Base-by-base conservation (phyloP, 495 filamentous ascomycete genomes). In the Barbatosphaeria neglecta region DNA sequence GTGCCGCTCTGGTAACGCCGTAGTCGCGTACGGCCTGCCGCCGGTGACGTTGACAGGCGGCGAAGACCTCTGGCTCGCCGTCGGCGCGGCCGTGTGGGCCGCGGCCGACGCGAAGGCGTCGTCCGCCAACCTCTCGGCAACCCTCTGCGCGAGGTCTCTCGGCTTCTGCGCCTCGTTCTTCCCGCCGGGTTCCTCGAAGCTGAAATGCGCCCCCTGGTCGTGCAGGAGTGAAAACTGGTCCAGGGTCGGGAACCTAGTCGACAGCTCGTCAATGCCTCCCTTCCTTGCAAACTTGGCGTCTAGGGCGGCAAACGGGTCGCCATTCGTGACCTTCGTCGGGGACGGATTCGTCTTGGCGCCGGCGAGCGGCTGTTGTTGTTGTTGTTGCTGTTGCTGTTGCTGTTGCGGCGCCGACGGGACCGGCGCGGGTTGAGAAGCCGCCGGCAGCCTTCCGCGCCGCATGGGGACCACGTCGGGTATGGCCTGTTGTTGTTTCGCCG, bases 401-500 rank as follows among this genome's bases (percentile, higher is more conserved):
- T 5, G 13, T 3, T 11, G 58, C n/a, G 64, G 59, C 16, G 70
- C 58, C 33, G 50, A 52, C 43, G 56, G 57, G 5, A 51, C 53
- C n/a, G 65, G 57, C 8, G 50, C 55, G 17, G 66, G 54, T 22
- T 65, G 69, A 25, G 57, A 57, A 13, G 61, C 57, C 27, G 77
- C 81, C 5, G 80, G 74, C 7, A 89, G 85, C 45, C 92, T 78
- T 7, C 92, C 92, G 60, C 92, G 77, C 38, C 93, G 75, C 92
- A 97, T 97, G 6, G 92, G 92, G 47, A 83, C 83, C 50, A 98
- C 87, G 48, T 97, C 90, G 6, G 93, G 93, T 48, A 96, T 80
- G 7, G 74, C 65, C 48, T 82, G 76, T 28, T 82, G 78, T 53
- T 84, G 75, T 50, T 84, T 73, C 42, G 77, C 70, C 31, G 84